phyloP scores from a whole-genome alignment of 805 yeast species.

The Maudiozyma pseudohumilis region DNA sequence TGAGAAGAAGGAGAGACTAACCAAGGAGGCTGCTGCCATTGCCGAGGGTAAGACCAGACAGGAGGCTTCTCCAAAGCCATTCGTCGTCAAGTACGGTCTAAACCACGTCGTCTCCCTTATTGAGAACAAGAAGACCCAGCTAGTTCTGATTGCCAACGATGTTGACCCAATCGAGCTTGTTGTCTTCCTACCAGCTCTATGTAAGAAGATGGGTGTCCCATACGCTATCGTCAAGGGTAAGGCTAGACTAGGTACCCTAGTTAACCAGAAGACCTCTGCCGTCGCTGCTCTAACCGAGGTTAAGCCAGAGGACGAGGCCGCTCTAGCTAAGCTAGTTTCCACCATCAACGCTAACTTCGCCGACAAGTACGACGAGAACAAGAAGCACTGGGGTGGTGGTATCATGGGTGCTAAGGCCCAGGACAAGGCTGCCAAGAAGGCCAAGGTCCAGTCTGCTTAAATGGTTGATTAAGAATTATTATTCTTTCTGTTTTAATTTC shows the following conservation, averaged over 20 bases:
- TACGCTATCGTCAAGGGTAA: conserved; percentile 97
- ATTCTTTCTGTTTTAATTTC: conserved; percentile 1
- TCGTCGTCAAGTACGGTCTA: conserved; percentile 94
- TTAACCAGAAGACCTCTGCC: conserved; percentile 94
- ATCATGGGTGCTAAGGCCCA: conserved; percentile 89
- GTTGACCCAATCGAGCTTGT: conserved; percentile 99
- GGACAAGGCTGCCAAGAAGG: conserved; percentile 72
- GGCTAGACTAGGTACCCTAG: conserved; percentile 96
- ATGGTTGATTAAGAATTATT: conserved; percentile 5
- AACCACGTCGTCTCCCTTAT: conserved; percentile 96
- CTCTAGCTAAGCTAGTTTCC: conserved; percentile 65
- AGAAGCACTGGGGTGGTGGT: conserved; percentile 99
- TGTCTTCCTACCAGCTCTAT: conserved; percentile 94
- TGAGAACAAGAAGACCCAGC: conserved; percentile 97
- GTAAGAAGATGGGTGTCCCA: conserved; percentile 99
- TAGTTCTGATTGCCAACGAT: conserved; percentile 95
- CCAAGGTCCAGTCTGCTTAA: conserved; percentile 38
- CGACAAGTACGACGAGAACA: conserved; percentile 89
- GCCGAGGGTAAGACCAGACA: conserved; percentile 97
- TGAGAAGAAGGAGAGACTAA: conserved; percentile 98
- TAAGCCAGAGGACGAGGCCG: conserved; percentile 87
- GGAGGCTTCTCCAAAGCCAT: conserved; percentile 96
- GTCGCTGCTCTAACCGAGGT: conserved; percentile 97
- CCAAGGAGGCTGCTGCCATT: conserved; percentile 97
- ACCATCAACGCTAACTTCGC: conserved; percentile 88